Evolutionary conservation across 1,284 basidiomycete species (phyloP), one percentile per base, ranked within the genome.

Genomic region (Omphalotus olearius): DNA sequence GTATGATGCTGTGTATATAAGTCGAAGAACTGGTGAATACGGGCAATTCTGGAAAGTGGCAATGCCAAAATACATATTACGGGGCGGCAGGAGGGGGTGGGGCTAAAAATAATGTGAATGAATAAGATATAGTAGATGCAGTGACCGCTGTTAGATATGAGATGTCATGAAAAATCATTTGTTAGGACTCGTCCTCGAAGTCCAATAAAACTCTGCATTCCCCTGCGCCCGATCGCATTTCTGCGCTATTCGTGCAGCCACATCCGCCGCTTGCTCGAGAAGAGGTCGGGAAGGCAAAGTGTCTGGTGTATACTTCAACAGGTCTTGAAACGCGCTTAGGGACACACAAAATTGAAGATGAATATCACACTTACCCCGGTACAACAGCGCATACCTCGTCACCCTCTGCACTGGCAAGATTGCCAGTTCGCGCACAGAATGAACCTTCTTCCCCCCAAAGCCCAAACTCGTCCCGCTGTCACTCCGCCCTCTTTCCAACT

Each of bases 371-470:
- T 50, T 52, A 85, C 85, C 83, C 69, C 73, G 74, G 58, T 80
- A 88, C 43, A 86, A 69, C 47, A 88, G 58, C 9, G 83, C 82
- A 65, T 88, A 88, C 58, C 85, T 74, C 72, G 80, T 82, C 20
- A 85, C 76, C 47, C 85, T 69, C 66, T 88, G 85, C 13, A 80
- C 80, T 17, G 85, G 85, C 55, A 83, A 69, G 56, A 88, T 88
- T 3, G 82, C 85, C 7, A 87, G 68, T 54, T 88, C 85, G 50
- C 82, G 68, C 23, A 82, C 69, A 20, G 66, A 62, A 16, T 69
- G 70, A 28, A 62, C 62, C 56, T 60, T 61, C 49, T 67, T 67
- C 30, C 59, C 52, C 42, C 45, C 52, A 33, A 7, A 33, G 13
- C 30, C 30, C 30, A 33, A 33, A 33, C 30, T 33, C 13, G 30